Percentiles rank a stretch among this genome's conserved stretches.
Evolutionary conservation across 371 early-diverging fungal genomes (phyloP).

Genomic region (Circinella umbellata): DNA sequence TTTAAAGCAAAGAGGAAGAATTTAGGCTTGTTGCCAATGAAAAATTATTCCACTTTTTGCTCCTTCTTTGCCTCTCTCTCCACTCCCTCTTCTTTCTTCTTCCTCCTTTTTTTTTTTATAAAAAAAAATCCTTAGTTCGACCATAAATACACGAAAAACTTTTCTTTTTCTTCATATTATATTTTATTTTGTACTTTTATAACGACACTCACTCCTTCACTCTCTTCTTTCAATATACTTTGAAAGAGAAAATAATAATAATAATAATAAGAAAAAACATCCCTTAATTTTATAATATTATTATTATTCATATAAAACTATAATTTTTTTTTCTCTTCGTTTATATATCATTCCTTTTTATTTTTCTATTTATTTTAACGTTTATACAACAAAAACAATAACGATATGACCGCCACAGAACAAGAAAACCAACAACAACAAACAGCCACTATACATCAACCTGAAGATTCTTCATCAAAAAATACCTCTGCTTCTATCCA

Average conservation of each 20-base stretch:
- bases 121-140: not conserved
- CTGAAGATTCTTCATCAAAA: not conserved
- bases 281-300: not conserved
- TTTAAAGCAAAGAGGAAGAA: not conserved
- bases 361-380: not conserved
- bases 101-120: not conserved
- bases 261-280: not conserved
- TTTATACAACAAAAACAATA: not conserved
- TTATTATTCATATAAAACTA: not conserved
- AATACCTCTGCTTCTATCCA: not conserved
- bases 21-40: not conserved
- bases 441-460: not conserved
- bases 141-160: not conserved
- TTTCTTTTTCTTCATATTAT: not conserved
- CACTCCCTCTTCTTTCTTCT: not conserved
- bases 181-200: not conserved
- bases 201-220: too few species aligned
- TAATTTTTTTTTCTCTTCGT: not conserved
- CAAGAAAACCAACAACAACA: not conserved
- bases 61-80: not conserved
- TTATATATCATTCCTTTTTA: not conserved
- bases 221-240: too few species aligned
- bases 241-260: too few species aligned
- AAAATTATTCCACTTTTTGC: not conserved
- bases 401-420: slow-evolving; percentile 1